Conservation (phyloP, 2,329 filamentous ascomycete genomes). For the Neopestalotiopsis rosae region DNA sequence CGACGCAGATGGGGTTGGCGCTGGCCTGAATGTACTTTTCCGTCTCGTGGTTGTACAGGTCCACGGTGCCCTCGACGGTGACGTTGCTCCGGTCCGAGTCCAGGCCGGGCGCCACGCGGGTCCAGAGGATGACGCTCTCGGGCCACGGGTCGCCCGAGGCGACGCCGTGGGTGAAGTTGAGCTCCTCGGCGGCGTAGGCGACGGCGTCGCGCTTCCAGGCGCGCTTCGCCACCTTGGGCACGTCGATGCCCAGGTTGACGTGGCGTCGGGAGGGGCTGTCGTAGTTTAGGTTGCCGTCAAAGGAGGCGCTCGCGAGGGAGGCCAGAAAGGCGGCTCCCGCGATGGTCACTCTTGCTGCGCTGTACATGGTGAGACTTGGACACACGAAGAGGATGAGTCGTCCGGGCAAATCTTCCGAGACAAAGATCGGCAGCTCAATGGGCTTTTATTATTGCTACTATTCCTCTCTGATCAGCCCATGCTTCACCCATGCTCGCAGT, state of each 20-base stretch:
- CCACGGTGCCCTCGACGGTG: constrained; percentile 47
- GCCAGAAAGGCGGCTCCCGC: background rate
- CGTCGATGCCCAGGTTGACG: constrained; percentile 66
- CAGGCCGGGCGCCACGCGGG: constrained; percentile 48
- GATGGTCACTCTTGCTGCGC: background rate
- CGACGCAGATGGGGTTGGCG: constrained; percentile 64
- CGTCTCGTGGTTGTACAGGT: constrained; percentile 54
- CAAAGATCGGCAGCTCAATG: background rate
- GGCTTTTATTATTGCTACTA: background rate
- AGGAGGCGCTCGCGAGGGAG: constrained; percentile 22
- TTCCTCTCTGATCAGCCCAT: background rate
- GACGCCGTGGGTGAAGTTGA: constrained; percentile 71
- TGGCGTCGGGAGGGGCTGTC: constrained; percentile 70
- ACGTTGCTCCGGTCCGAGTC: constrained; percentile 53
- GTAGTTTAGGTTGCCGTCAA: constrained; percentile 67
- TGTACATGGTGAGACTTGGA: background rate
- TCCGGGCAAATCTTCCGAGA: no score
- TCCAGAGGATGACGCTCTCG: constrained; percentile 64
- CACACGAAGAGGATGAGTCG: background rate
- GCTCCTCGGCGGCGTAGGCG: constrained; percentile 46
- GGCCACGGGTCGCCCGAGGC: constrained; percentile 56
- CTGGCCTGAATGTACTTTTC: constrained; percentile 49
- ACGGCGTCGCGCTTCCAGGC: constrained; percentile 49
- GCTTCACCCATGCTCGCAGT: background rate
- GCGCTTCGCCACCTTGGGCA: constrained; percentile 64